These are phyloP conservation scores for Macrotyloma uniflorum DNA, from an alignment of 306 rosid species.

Conservation along the genomic window DNA sequence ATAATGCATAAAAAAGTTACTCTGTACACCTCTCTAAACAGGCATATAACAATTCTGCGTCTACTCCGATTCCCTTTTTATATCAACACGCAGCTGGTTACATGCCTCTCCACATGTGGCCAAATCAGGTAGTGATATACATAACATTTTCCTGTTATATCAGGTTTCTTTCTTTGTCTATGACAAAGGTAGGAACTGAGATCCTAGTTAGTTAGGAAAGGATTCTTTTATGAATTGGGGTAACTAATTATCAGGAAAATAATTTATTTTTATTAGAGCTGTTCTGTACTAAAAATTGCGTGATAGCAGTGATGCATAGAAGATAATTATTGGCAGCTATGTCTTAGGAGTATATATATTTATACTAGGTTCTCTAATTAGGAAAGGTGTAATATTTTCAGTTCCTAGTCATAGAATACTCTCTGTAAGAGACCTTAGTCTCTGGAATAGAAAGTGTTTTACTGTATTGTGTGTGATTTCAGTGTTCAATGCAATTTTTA, in stretches of 20 bases:
- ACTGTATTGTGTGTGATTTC: neutral
- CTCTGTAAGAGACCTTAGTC: neutral
- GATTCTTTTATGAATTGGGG: neutral
- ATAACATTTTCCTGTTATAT: neutral
- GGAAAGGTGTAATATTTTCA: neutral
- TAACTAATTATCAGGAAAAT: neutral
- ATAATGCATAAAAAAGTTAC: constrained; percentile 17
- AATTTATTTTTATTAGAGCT: neutral
- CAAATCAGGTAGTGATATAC: constrained; percentile 46
- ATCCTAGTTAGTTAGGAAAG: neutral
- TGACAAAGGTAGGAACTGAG: constrained; percentile 10
- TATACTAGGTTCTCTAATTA: neutral
- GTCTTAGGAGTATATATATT: neutral
- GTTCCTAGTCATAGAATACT: neutral
- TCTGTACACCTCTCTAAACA: constrained; percentile 22
- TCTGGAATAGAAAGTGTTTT: neutral
- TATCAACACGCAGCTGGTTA: constrained; percentile 30
- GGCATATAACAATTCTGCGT: constrained; percentile 34
- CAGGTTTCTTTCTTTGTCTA: constrained; percentile 28
- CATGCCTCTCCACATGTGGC: constrained; percentile 32
- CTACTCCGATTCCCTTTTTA: constrained; percentile 28
- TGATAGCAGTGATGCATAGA: neutral
- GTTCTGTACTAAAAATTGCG: neutral
- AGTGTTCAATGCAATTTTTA: neutral
- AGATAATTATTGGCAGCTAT: neutral